These are phyloP conservation scores for Komagataella kurtzmanii DNA, from an alignment of 805 yeast genomes.

Conservation along the genomic window DNA sequence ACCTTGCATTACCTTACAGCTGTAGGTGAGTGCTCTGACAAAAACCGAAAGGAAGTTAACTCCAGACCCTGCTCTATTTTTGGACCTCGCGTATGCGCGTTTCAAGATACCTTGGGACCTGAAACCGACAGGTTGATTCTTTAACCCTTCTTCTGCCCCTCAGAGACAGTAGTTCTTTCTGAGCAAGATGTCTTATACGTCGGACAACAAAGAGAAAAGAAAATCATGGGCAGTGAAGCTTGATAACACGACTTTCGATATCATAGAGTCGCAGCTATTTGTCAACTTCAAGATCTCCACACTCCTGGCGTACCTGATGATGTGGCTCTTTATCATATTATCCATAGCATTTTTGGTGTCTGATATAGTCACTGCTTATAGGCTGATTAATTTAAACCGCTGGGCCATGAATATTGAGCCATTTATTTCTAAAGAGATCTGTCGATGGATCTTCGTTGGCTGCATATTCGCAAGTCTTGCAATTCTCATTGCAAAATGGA, in stretches of 20 bases:
- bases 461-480: slow-evolving; percentile 65
- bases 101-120: background rate
- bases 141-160: background rate
- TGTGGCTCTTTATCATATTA: slow-evolving; percentile 28
- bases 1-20: background rate
- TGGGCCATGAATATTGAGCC: slow-evolving; percentile 48
- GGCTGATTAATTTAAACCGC: slow-evolving; percentile 54
- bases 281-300: slow-evolving; percentile 30
- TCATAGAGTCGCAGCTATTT: slow-evolving; percentile 31
- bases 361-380: slow-evolving; percentile 71
- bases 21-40: background rate
- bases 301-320: slow-evolving; percentile 24
- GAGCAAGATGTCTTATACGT: background rate
- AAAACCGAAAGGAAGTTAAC: background rate
- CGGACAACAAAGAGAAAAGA: background rate
- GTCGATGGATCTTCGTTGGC: slow-evolving; percentile 64
- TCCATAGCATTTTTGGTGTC: slow-evolving; percentile 42
- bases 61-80: background rate
- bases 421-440: slow-evolving; percentile 32
- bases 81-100: background rate
- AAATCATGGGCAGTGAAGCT: slow-evolving; percentile 20
- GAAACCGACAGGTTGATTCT: background rate
- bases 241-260: slow-evolving; percentile 29
- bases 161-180: background rate
- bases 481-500: slow-evolving; percentile 39